A percentile compares a stretch with the other conserved stretches of the same genome.
Evolutionary conservation across 2,329 filamentous ascomycete species (phyloP).

Genomic region (Tolypocladium inflatum): DNA sequence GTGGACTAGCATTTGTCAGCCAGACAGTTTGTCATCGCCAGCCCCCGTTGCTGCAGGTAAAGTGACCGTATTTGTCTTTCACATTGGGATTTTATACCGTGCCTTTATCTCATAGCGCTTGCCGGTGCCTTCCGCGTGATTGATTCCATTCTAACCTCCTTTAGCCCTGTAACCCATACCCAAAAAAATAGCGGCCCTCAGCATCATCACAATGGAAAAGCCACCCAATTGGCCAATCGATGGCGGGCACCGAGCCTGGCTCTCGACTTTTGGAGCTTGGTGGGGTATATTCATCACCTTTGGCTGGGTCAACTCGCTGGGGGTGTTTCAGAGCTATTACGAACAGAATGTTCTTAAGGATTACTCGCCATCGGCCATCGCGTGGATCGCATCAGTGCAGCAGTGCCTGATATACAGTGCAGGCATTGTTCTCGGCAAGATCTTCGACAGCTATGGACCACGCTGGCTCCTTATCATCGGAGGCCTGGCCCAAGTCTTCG

Average conservation of each 20-base stretch:
- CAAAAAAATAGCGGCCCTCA: background rate
- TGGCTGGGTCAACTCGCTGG: background rate
- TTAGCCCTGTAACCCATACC: background rate
- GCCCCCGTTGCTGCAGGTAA: background rate
- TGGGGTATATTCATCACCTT: background rate
- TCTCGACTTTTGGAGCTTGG: background rate
- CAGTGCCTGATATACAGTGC: background rate
- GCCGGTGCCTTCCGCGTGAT: background rate
- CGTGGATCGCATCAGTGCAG: background rate
- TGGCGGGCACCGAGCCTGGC: background rate
- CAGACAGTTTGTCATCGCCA: background rate
- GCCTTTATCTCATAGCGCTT: background rate
- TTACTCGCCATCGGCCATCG: background rate
- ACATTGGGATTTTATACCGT: background rate
- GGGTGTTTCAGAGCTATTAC: background rate
- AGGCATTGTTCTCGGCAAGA: background rate
- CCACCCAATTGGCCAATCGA: background rate
- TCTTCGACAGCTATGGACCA: background rate
- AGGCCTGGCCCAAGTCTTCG: background rate
- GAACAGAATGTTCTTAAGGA: background rate
- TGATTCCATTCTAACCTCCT: background rate
- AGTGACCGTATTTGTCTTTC: background rate
- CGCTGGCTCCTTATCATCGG: background rate
- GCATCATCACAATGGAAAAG: background rate
- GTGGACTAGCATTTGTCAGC: background rate